Evolutionary conservation across 2,329 filamentous ascomycete species (phyloP).

Genomic region (Neonectria ditissima): DNA sequence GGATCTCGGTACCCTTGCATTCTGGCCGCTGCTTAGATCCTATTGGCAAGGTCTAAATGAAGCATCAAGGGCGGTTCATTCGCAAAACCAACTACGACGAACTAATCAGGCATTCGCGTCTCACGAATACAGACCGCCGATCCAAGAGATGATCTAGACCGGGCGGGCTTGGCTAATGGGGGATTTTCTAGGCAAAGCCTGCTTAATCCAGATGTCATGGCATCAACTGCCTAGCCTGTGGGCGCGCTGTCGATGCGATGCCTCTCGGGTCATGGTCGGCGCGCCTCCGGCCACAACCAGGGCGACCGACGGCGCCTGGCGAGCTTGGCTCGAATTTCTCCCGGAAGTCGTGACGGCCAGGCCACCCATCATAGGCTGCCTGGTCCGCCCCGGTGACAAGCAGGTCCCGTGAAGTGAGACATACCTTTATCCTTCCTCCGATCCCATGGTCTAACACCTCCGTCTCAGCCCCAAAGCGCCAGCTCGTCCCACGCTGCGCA

Average conservation of each 20-base stretch:
- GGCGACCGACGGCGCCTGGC: conserved; percentile 1
- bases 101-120: background rate
- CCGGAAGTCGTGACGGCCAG: conserved; percentile 22
- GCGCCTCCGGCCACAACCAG: conserved; percentile 4
- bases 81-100: conserved; percentile 1
- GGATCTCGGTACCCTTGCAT: conserved; percentile 21
- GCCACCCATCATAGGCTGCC: conserved; percentile 26
- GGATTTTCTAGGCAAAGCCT: conserved; percentile 34
- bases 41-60: conserved; percentile 8
- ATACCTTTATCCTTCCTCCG: conserved; percentile 30
- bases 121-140: conserved; percentile 38
- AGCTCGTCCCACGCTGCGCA: conserved; percentile 11
- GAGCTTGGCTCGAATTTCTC: conserved; percentile 4
- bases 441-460: conserved; percentile 16
- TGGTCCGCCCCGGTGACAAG: conserved; percentile 16
- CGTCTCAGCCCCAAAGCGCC: conserved; percentile 25
- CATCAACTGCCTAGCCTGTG: conserved; percentile 18
- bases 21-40: background rate
- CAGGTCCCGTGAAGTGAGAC: conserved; percentile 33
- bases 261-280: conserved; percentile 12
- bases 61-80: conserved; percentile 6
- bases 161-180: conserved; percentile 38
- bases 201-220: conserved; percentile 10
- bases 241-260: conserved; percentile 7
- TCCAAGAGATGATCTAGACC: conserved; percentile 38